These are phyloP conservation scores for Chrysophaeum taylorii DNA, from an alignment of 352 stramenopile genomes.

Conservation along the genomic window DNA sequence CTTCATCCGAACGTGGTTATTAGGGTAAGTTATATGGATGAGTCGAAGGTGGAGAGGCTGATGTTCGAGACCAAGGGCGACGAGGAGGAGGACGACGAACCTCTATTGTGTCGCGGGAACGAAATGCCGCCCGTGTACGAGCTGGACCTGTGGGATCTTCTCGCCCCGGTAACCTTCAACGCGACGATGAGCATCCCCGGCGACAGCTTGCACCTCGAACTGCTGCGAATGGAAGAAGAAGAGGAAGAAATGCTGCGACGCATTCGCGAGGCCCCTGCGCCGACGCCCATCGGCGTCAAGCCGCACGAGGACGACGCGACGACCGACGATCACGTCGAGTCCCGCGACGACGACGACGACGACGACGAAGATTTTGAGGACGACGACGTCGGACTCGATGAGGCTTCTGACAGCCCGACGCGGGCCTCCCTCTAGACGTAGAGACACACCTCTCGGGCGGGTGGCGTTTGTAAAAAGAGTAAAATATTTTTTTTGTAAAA, in stretches of 20 bases:
- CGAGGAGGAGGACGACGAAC: no score
- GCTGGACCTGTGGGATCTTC: background rate
- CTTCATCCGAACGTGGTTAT: no score
- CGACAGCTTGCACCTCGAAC: background rate
- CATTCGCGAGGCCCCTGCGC: background rate
- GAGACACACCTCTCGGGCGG: no score
- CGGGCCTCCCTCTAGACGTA: no score
- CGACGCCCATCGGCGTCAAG: slow-evolving; percentile 6
- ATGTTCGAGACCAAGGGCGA: no score
- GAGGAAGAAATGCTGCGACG: background rate
- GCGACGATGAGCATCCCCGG: background rate
- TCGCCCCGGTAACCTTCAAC: background rate
- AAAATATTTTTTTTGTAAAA: no score
- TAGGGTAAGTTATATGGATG: no score
- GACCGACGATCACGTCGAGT: background rate
- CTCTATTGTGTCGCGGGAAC: no score
- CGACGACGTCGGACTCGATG: background rate
- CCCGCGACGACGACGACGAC: background rate
- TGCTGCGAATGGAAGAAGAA: background rate
- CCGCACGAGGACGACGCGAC: background rate
- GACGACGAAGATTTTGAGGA: background rate
- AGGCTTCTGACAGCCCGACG: background rate
- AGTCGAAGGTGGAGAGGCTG: no score
- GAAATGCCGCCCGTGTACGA: no score
- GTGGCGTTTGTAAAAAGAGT: no score